Conservation (phyloP, 2,329 filamentous ascomycete species). For the Aspergillus pseudoglaucus region DNA sequence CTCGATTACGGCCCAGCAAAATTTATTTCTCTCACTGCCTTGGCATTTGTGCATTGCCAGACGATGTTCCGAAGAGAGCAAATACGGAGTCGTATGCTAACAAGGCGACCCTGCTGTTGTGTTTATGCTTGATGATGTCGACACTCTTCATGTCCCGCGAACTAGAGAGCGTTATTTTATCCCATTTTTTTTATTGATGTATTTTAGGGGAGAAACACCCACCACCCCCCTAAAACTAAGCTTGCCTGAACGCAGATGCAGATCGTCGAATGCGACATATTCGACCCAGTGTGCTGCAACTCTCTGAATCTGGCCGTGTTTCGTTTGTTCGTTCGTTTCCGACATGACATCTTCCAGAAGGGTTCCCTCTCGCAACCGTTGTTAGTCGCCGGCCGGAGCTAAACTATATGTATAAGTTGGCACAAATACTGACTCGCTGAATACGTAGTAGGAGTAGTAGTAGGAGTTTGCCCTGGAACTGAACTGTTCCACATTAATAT, state of each 20-base stretch:
- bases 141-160: not conserved
- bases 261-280: not conserved
- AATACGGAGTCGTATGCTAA: not conserved
- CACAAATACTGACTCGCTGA: no score
- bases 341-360: constrained; percentile 1
- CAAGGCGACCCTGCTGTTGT: not conserved
- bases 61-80: not conserved
- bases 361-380: not conserved
- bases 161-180: no score
- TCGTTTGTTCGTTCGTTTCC: not conserved
- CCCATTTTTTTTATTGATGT: not conserved
- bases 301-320: not conserved
- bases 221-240: not conserved
- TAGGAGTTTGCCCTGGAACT: no score
- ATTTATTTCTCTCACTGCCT: no score
- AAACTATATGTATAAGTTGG: not conserved
- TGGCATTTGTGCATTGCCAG: no score
- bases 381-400: not conserved
- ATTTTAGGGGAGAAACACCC: not conserved
- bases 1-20: not conserved
- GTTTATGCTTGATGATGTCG: not conserved
- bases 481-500: no score
- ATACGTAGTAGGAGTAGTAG: no score
- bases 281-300: not conserved
- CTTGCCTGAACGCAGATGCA: constrained; percentile 1